Conservation (phyloP, 108 stramenopile genomes). For the Cafeteria roenbergensis region DNA sequence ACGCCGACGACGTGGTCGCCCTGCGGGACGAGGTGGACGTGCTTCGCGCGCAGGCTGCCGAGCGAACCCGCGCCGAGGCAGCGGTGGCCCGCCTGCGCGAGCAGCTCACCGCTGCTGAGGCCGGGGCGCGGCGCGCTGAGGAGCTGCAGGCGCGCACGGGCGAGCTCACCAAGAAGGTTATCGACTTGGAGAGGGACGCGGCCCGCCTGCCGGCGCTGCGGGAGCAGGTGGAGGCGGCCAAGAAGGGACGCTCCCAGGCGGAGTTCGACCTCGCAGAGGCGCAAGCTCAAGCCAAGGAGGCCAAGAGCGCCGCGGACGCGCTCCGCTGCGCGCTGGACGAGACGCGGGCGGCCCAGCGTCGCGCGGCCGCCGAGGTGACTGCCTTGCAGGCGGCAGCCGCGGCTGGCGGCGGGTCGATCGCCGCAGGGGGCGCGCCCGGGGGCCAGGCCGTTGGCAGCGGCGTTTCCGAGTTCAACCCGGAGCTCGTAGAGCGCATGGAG, state of each 20-base stretch:
- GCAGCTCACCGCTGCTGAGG: not conserved
- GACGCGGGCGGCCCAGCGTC: too few species aligned
- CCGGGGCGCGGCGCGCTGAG: too few species aligned
- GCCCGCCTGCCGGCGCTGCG: not conserved
- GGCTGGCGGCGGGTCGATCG: not conserved
- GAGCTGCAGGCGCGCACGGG: not conserved
- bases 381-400: not conserved
- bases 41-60: not conserved
- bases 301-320: not conserved
- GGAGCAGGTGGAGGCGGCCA: not conserved
- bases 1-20: not conserved
- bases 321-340: not conserved
- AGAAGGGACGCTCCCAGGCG: not conserved
- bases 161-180: not conserved
- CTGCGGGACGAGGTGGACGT: not conserved
- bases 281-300: not conserved
- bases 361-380: too few species aligned
- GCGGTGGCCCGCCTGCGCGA: not conserved
- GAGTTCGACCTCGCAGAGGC: not conserved
- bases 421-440: not conserved
- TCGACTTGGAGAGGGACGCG: not conserved
- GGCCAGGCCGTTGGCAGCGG: not conserved
- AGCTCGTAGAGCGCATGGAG: not conserved
- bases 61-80: not conserved
- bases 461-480: not conserved